Evolutionary conservation across 1,284 basidiomycete species (phyloP).

Genomic region (Laetiporus sulphureus): DNA sequence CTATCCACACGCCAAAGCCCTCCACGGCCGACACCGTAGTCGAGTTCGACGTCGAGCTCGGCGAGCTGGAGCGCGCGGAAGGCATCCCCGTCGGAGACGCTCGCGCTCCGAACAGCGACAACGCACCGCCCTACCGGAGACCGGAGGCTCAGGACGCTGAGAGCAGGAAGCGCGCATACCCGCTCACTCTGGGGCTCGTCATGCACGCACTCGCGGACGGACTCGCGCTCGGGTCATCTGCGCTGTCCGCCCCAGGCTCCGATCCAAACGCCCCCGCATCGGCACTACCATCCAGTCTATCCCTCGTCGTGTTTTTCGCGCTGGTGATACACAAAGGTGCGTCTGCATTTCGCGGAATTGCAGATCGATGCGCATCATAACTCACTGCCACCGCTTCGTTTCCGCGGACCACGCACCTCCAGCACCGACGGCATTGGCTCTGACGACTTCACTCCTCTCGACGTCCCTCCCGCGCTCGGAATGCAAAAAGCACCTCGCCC

Average conservation of each 20-base stretch:
- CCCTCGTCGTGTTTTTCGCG: constrained; percentile 82
- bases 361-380: too few species aligned
- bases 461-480: constrained; percentile 59
- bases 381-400: too few species aligned
- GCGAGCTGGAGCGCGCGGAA: constrained; percentile 38
- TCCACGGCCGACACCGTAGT: constrained; percentile 23
- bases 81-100: constrained; percentile 9
- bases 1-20: constrained; percentile 12
- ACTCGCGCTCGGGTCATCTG: constrained; percentile 80
- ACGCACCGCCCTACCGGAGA: neutral
- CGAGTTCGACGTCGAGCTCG: constrained; percentile 55
- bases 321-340: constrained; percentile 85
- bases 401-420: too few species aligned
- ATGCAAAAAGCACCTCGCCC: constrained; percentile 69
- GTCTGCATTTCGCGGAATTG: constrained; percentile 12
- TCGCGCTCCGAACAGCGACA: neutral
- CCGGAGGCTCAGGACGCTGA: constrained; percentile 5
- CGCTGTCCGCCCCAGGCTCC: constrained; percentile 32
- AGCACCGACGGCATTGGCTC: constrained; percentile 84
- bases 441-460: constrained; percentile 76
- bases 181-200: constrained; percentile 78
- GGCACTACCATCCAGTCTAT: constrained; percentile 39
- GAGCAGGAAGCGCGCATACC: constrained; percentile 37
- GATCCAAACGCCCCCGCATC: constrained; percentile 14
- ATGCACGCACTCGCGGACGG: constrained; percentile 89